Base-by-base conservation (phyloP, 306 rosid genomes). In the Lathyrus tuberosus region DNA sequence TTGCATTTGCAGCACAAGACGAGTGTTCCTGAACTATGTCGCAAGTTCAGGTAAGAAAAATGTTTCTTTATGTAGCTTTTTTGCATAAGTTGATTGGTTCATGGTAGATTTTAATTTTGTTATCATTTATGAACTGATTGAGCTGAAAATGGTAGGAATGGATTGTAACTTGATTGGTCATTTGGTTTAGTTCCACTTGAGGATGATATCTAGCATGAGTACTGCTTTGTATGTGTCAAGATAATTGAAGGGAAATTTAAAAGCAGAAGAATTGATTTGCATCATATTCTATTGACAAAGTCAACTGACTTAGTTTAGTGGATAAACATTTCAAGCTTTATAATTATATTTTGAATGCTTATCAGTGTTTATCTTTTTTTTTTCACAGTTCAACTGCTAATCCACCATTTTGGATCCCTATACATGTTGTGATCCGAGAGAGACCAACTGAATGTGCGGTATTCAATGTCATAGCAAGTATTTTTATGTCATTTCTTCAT, bases 341-440 rank as follows among this genome's bases (percentile, higher is more conserved):
- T 67, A 26, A 58, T n/a, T 51, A 52, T 41, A 64, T 58, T 43
- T 78, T 35, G 48, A 56, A 65, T 72, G 63, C 51, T 75, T 64
- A 77, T 73, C 37, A n/a, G 33, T 26, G 14, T 71, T 10, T 70
- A 64, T 49, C 10, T n/a, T n/a, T n/a, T n/a, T 67, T 71, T 49
- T 30, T 20, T 53, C 59, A 41, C 54, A 94, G 98, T 81, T 90
- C 97, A 72, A 90, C 83, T 48, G 88, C 92, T 31, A 94, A 87
- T 74, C 83, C 96, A 44, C 97, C 98, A 68, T 94, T 94, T 84
- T 94, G 98, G 98, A 94, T 94, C 78, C 98, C 98, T 33, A 90
- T 94, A 67, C 96, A 94, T 65, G 84, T 88, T 69, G 96, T 94
- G 74, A 87, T 88, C 76, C 98, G 97, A 28, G 98, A 94, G 84